Base-by-base conservation (phyloP, 2,329 filamentous ascomycete genomes). In the Pseudopyricularia javanii region DNA sequence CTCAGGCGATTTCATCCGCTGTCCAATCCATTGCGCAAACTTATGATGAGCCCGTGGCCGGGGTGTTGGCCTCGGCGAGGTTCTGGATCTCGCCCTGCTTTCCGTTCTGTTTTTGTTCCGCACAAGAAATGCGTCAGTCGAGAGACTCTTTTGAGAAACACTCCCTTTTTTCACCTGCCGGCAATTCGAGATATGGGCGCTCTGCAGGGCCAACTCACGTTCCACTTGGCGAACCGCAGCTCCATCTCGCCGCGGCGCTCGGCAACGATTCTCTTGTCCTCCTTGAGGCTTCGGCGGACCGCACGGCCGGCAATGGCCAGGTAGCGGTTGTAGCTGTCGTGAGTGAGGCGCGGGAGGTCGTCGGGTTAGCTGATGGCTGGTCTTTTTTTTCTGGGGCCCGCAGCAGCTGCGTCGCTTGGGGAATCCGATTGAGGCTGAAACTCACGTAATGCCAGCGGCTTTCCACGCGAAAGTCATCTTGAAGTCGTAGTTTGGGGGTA, bases 391-490 rank as follows among this genome's bases (percentile, higher is more conserved):
- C 28, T 5, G 11, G 20, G 40, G 20, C 24, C 20, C n/a, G n/a
- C n/a, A n/a, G 20, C 17, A 45, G 40, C 40, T 45, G 22, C 35
- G 35, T 12, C 22, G 17, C 12, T 17, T 11, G 14, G 7, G 37
- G 9, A 9, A 22, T 11, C 22, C 26, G 47, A 20, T 52, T 24
- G 47, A 35, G 56, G 55, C n/a, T 26, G 40, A 14, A 26, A 79
- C 88, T 72, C 86, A 95, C 91, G 85, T 94, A 70, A 97, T 79
- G 74, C 93, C 93, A 71, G 93, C 88, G 69, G 91, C 83, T 87
- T 96, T 97, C 93, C 91, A 98, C 70, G 91, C 88, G 78, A 91
- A 91, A 75, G 86, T 79, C 93, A 97, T 98, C 76, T 81, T 88
- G 81, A 70, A 70, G 70, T 67, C 54, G 64, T 58, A 56, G 58